A percentile compares a stretch with the other conserved stretches of the same genome.
Evolutionary conservation across 768 basidiomycete genomes (phyloP).

Genomic region (Postia placenta): DNA sequence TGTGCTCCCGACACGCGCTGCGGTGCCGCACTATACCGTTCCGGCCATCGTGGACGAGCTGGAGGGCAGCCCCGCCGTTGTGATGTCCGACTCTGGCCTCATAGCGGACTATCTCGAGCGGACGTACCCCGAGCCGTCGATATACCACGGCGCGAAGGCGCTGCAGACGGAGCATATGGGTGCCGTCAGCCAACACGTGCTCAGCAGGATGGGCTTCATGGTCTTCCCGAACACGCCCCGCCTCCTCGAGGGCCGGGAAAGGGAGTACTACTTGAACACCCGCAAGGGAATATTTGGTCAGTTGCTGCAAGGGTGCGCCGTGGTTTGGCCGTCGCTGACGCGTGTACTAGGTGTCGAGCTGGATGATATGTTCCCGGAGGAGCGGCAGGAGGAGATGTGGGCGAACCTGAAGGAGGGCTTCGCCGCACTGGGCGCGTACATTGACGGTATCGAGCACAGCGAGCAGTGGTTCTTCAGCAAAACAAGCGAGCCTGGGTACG

Average conservation of each 20-base stretch:
- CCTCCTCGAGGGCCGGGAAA: neutral
- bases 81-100: slow-evolving; percentile 18
- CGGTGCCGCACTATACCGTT: slow-evolving; percentile 17
- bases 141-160: neutral
- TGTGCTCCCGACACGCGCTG: slow-evolving; percentile 4
- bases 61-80: slow-evolving; percentile 3
- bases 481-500: neutral
- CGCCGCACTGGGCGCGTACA: neutral
- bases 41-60: slow-evolving; percentile 22
- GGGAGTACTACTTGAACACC: neutral
- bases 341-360: neutral
- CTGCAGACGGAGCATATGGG: neutral
- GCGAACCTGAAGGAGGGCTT: neutral
- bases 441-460: slow-evolving; percentile 1
- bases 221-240: neutral
- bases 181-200: neutral
- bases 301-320: too few species aligned
- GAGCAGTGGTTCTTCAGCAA: neutral
- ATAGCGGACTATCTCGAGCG: slow-evolving; percentile 25
- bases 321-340: too few species aligned
- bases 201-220: neutral
- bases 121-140: slow-evolving; percentile 18
- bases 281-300: neutral
- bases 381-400: neutral
- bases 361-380: neutral